Evolutionary conservation across 148 eudicot species (phyloP).

Genomic region (Drosera capensis): DNA sequence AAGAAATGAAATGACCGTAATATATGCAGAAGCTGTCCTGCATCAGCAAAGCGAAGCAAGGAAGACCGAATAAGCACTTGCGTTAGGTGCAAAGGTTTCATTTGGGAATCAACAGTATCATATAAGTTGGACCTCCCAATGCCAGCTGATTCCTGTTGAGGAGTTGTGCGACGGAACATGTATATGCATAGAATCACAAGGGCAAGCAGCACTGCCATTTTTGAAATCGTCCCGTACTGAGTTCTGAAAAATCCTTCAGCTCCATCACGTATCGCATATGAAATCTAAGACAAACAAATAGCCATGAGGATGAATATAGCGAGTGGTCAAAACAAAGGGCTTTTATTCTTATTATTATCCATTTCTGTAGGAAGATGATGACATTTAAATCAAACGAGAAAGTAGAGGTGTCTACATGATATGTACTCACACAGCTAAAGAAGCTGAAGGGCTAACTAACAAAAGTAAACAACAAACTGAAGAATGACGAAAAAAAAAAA

Average conservation of each 20-base stretch:
- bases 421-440: too few relatives aligned
- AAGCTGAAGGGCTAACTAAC: too few relatives aligned
- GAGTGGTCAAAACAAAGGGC: neutral
- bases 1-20: slow-evolving; percentile 83
- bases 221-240: slow-evolving; percentile 93
- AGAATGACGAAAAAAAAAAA: too few relatives aligned
- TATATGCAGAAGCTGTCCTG: slow-evolving; percentile 79
- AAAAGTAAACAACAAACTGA: too few relatives aligned
- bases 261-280: slow-evolving; percentile 99
- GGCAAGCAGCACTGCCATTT: slow-evolving; percentile 87
- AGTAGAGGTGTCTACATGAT: too few relatives aligned
- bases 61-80: slow-evolving; percentile 6
- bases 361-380: too few relatives aligned
- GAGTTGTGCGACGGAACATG: slow-evolving; percentile 65
- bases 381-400: too few relatives aligned
- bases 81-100: neutral
- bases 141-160: slow-evolving; percentile 91
- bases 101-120: neutral
- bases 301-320: slow-evolving; percentile 6
- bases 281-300: slow-evolving; percentile 52
- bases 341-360: too few relatives aligned
- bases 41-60: slow-evolving; percentile 13
- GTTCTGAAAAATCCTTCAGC: slow-evolving; percentile 98
- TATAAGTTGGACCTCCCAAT: slow-evolving; percentile 50
- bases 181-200: slow-evolving; percentile 71